Evolutionary conservation across 1,284 basidiomycete species (phyloP).

Genomic region (Irpex lacteus): DNA sequence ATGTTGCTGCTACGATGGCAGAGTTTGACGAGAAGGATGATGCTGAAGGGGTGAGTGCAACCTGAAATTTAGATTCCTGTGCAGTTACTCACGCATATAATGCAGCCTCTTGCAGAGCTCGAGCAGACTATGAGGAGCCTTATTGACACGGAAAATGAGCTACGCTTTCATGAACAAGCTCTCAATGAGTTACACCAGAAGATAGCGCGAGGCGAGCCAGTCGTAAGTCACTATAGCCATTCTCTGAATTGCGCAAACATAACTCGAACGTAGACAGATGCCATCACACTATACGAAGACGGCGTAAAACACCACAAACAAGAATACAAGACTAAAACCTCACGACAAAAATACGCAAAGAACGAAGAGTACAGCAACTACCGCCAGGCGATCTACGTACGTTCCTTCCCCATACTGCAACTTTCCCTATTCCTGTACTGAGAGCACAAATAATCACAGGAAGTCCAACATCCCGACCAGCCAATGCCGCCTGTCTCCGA

Average conservation of each 20-base stretch:
- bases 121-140: constrained; percentile 65
- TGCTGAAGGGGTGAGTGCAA: constrained; percentile 43
- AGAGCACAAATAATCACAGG: constrained; percentile 36
- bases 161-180: constrained; percentile 50
- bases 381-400: constrained; percentile 66
- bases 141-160: constrained; percentile 61
- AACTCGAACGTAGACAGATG: constrained; percentile 39
- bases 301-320: constrained; percentile 40
- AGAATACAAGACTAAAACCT: constrained; percentile 56
- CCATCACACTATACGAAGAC: constrained; percentile 43
- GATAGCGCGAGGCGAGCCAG: constrained; percentile 48
- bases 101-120: constrained; percentile 54
- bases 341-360: constrained; percentile 73
- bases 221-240: constrained; percentile 43
- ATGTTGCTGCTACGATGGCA: constrained; percentile 58
- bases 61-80: not conserved
- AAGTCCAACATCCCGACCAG: constrained; percentile 61
- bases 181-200: constrained; percentile 56
- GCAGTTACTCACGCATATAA: not conserved
- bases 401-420: constrained; percentile 24
- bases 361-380: constrained; percentile 61
- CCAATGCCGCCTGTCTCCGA: constrained; percentile 77
- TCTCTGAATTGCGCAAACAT: constrained; percentile 4
- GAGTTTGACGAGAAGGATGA: constrained; percentile 59
- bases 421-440: too few species aligned